Conservation (phyloP, 2,329 filamentous ascomycete species). For the Fusarium oligoseptatum region DNA sequence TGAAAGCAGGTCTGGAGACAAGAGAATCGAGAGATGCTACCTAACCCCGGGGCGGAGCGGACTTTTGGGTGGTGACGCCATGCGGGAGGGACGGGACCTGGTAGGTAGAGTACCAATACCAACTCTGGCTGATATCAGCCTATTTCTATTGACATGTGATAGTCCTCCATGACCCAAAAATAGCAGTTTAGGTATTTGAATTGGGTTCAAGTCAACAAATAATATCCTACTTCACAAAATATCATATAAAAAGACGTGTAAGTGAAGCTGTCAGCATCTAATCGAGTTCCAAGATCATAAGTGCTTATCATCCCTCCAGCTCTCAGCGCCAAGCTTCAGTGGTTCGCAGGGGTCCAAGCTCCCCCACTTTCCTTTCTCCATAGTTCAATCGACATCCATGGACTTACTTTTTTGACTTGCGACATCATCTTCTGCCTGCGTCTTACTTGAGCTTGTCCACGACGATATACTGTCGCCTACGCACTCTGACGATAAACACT, state of each 20-base stretch:
- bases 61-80: constrained; percentile 3
- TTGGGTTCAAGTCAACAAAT: not conserved
- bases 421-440: constrained; percentile 39
- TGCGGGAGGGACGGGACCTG: not conserved
- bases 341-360: constrained; percentile 3
- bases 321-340: not conserved
- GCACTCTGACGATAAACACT: not conserved
- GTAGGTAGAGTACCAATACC: not conserved
- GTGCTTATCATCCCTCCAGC: not conserved
- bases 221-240: not conserved
- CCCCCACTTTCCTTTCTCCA: constrained; percentile 25
- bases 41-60: constrained; percentile 1
- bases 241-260: not conserved
- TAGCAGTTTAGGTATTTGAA: not conserved
- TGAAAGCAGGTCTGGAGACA: not conserved
- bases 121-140: not conserved
- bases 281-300: constrained; percentile 1
- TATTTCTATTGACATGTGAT: not conserved
- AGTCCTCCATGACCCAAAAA: not conserved
- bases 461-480: constrained; percentile 18
- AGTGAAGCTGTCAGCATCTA: constrained; percentile 25
- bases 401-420: constrained; percentile 27
- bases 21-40: not conserved
- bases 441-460: constrained; percentile 25
- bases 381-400: constrained; percentile 2